Evolutionary conservation across 1,284 basidiomycete species (phyloP).

Genomic region (Hemileia vastatrix): DNA sequence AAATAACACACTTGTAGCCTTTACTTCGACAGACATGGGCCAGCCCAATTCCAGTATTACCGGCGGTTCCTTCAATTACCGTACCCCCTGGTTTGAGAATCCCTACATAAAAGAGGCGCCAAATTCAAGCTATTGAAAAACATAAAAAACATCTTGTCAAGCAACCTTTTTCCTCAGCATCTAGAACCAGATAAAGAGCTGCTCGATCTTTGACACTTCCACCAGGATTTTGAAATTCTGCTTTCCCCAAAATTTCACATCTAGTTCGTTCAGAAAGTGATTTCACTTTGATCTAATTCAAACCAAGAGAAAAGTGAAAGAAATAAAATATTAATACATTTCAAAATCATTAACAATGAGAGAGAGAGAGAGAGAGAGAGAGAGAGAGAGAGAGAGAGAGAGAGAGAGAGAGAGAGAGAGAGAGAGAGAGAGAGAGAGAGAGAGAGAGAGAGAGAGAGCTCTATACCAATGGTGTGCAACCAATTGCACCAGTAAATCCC

Average conservation of each 20-base stretch:
- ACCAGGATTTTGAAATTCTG: slow-evolving; percentile 98
- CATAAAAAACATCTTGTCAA: background rate
- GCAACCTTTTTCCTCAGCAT: slow-evolving; percentile 74
- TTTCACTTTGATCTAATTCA: slow-evolving; percentile 50
- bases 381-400: background rate
- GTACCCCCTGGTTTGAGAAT: slow-evolving; percentile 43
- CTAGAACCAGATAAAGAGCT: slow-evolving; percentile 74
- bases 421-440: background rate
- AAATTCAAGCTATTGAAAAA: background rate
- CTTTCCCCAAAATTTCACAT: slow-evolving; percentile 83
- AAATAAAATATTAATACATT: background rate
- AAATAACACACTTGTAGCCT: slow-evolving; percentile 45
- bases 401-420: background rate
- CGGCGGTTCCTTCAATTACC: slow-evolving; percentile 44
- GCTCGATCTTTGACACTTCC: slow-evolving; percentile 98
- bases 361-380: background rate
- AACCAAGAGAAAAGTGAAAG: background rate
- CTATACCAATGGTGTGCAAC: slow-evolving; percentile 17
- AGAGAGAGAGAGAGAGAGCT: background rate
- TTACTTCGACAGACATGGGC: slow-evolving; percentile 43
- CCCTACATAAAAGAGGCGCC: slow-evolving; percentile 21
- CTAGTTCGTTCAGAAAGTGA: slow-evolving; percentile 77
- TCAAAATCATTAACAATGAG: background rate
- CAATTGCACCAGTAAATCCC: slow-evolving; percentile 20
- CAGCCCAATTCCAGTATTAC: slow-evolving; percentile 45